phyloP scores from a whole-genome alignment of 140 eudicot genomes.

The Senecio squalidus region DNA sequence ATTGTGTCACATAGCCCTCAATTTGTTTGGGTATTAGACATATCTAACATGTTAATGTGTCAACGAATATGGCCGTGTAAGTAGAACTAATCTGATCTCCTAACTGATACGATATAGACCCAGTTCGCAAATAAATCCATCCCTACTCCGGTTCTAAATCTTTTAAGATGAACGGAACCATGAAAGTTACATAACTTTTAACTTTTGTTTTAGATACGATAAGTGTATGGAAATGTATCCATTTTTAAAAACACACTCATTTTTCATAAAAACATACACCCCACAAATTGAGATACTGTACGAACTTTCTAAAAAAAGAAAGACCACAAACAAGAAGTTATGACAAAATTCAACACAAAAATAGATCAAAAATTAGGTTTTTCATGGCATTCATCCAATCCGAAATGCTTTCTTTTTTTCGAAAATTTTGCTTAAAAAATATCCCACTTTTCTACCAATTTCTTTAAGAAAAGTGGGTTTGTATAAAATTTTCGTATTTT shows the following conservation, averaged over 20 bases:
- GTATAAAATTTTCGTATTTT: not conserved
- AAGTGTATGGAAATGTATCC: conserved; percentile 10
- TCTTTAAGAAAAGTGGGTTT: conserved; percentile 14
- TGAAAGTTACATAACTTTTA: too few species aligned
- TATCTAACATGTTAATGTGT: too few species aligned
- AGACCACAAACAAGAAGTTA: conserved; percentile 23
- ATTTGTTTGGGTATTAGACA: too few species aligned
- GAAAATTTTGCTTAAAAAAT: not conserved
- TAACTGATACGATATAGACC: too few species aligned
- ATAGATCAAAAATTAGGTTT: conserved; percentile 13
- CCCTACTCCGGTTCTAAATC: too few species aligned
- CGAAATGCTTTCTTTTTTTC: conserved; percentile 13
- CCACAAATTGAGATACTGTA: conserved; percentile 2
- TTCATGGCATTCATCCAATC: conserved; percentile 15
- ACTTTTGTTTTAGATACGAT: too few species aligned
- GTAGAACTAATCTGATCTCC: too few species aligned
- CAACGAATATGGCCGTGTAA: too few species aligned
- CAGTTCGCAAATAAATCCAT: too few species aligned
- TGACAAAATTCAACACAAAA: conserved; percentile 11
- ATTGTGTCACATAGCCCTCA: too few species aligned
- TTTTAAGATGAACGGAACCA: too few species aligned
- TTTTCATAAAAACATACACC: conserved; percentile 24
- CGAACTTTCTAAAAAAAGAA: conserved; percentile 18
- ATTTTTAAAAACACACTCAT: conserved; percentile 11
- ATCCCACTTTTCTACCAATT: conserved; percentile 18